Base-by-base conservation (phyloP, 305 asterid species). In the Fraxinus sp. region DNA sequence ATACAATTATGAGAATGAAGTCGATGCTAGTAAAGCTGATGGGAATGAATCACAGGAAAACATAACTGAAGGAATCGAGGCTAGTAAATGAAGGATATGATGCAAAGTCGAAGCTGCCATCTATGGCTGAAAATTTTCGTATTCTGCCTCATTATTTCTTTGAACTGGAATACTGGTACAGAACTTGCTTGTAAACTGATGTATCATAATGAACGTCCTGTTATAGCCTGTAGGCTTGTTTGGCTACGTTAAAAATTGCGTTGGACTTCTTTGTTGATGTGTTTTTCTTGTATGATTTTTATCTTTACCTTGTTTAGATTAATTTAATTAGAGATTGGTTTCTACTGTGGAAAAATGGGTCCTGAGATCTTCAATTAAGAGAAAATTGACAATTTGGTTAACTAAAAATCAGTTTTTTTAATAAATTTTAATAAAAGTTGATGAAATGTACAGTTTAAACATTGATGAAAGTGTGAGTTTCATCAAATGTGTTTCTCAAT, bases 31-130 rank as follows among this genome's bases (percentile, higher is more conserved):
- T 84, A 80, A 84, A 20, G 39, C 16, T 0, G 86, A 71, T 36
- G 88, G 66, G 76, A 79, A 85, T 66, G 82, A 85, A 87, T 76
- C 86, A 20, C 76, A 77, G 37, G 83, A 84, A 83, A 74, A 77
- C 30, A 7, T 18, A 52, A 35, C 72, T 22, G 62, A 79, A 64
- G 52, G 74, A 82, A 73, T 39, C 8, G 84, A 83, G 64, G n/a
- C n/a, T 11, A 44, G 55, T 13, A 44, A 44, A 44, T 44, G 55
- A 44, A 44, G 55, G 55, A 44, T 11, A 55, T 55, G 66, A 55
- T 0, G 66, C 26, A 55, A n/a, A 55, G 66, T 55, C 5, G 66
- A 55, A 55, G 10, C 26, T n/a, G 66, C 66, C 66, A 55, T 55
- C 26, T n/a, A 18, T 55, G 66, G 66, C 66, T n/a, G 66, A n/a